Conservation (phyloP, 2,329 filamentous ascomycete species). For the Thelonectria blattea region DNA sequence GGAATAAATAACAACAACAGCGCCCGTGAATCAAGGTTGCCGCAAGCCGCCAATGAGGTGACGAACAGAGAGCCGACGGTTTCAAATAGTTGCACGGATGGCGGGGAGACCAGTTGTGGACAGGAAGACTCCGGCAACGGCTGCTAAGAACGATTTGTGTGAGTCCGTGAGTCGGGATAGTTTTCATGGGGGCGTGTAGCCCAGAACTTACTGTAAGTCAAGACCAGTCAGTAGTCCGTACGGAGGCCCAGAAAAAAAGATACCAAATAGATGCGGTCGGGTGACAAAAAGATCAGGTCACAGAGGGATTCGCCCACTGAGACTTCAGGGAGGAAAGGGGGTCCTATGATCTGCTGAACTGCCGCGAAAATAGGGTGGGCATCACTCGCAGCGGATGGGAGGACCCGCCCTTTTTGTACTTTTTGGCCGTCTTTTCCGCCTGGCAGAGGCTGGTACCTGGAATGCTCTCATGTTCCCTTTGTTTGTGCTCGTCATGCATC, state of each 20-base stretch:
- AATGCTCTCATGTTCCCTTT: neutral
- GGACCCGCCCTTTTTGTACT: slow-evolving; percentile 43
- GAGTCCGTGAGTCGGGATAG: neutral
- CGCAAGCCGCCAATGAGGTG: slow-evolving; percentile 14
- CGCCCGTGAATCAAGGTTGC: neutral
- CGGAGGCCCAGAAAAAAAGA: neutral
- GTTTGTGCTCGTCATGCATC: neutral
- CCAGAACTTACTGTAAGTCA: neutral
- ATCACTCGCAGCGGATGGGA: slow-evolving; percentile 18
- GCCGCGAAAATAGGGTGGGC: slow-evolving; percentile 32
- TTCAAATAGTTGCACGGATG: slow-evolving; percentile 11
- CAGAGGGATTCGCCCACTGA: slow-evolving; percentile 2
- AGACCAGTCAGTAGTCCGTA: no score
- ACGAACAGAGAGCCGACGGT: neutral
- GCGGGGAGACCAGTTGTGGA: neutral
- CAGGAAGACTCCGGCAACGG: neutral
- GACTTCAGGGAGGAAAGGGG: neutral
- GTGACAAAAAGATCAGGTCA: slow-evolving; percentile 10
- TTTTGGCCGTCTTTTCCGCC: slow-evolving; percentile 16
- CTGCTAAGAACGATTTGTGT: slow-evolving; percentile 2
- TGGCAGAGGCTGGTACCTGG: no score
- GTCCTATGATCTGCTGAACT: slow-evolving; percentile 37
- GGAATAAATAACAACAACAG: slow-evolving; percentile 5
- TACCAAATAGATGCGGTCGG: neutral
- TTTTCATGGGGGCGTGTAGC: neutral